Evolutionary conservation across 306 rosid genomes (phyloP).

Genomic region (Begonia masoniana): DNA sequence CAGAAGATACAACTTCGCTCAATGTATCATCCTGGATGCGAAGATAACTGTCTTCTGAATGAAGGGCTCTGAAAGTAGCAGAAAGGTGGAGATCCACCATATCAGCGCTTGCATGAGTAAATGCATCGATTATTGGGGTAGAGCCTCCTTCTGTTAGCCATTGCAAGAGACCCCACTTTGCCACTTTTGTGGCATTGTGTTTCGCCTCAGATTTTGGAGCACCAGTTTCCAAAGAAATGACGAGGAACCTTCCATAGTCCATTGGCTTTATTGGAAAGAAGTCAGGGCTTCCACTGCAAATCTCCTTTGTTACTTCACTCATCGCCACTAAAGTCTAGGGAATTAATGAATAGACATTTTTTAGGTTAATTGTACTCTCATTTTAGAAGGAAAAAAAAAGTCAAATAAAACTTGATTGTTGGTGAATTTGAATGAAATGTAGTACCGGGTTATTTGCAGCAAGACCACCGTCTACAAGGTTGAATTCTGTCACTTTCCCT

Average conservation of each 20-base stretch:
- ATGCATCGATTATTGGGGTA: constrained; percentile 23
- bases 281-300: constrained; percentile 14
- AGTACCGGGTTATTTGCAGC: constrained; percentile 61
- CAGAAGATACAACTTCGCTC: constrained; percentile 21
- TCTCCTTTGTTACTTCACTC: constrained; percentile 20
- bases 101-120: constrained; percentile 26
- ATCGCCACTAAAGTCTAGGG: constrained; percentile 23
- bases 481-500: constrained; percentile 24
- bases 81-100: constrained; percentile 33
- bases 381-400: not conserved
- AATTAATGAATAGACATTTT: not conserved
- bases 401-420: not conserved
- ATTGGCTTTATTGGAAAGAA: constrained; percentile 20
- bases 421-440: not conserved
- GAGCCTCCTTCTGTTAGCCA: constrained; percentile 23
- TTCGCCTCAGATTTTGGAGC: constrained; percentile 12
- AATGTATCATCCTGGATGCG: constrained; percentile 50
- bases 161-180: constrained; percentile 27
- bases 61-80: constrained; percentile 20
- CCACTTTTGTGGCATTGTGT: constrained; percentile 17
- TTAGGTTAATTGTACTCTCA: not conserved
- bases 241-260: constrained; percentile 20
- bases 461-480: constrained; percentile 61
- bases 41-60: constrained; percentile 16
- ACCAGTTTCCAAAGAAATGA: constrained; percentile 30